Evolutionary conservation across 2,329 filamentous ascomycete species (phyloP).

Genomic region (Capronia coronata): DNA sequence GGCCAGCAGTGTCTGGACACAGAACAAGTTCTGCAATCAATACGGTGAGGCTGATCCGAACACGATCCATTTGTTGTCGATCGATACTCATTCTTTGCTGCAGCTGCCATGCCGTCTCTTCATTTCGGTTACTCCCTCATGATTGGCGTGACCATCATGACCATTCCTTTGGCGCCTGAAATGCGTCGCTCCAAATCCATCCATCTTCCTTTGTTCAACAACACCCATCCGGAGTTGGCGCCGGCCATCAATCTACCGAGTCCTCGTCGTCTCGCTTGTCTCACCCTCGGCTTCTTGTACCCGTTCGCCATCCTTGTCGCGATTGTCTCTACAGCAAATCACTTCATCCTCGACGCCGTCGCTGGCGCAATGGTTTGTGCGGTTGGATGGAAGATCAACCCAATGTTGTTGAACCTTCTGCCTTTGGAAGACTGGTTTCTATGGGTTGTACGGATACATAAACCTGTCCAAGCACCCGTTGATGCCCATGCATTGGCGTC

Average conservation of each 20-base stretch:
- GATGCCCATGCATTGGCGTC: not conserved
- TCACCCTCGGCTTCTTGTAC: constrained; percentile 55
- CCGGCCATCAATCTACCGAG: constrained; percentile 40
- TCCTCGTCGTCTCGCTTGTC: constrained; percentile 47
- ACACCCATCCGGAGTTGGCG: constrained; percentile 26
- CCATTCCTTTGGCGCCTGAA: constrained; percentile 54
- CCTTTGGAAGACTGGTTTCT: constrained; percentile 64
- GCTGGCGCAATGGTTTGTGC: constrained; percentile 60
- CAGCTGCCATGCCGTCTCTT: constrained; percentile 66
- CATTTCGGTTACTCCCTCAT: constrained; percentile 71
- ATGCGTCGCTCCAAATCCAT: constrained; percentile 41
- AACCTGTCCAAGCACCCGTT: constrained; percentile 41
- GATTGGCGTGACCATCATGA: constrained; percentile 62
- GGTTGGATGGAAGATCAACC: constrained; percentile 55
- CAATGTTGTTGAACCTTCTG: constrained; percentile 55
- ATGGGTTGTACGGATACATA: constrained; percentile 57
- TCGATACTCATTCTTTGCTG: not conserved
- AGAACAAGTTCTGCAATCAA: constrained; percentile 68
- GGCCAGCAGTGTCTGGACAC: constrained; percentile 63
- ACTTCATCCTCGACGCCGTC: constrained; percentile 65
- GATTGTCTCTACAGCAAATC: constrained; percentile 66
- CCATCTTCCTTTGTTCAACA: constrained; percentile 32
- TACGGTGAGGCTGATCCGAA: constrained; percentile 46
- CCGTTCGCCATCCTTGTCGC: constrained; percentile 59
- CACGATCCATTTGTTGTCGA: not conserved